Percentiles rank a stretch among this genome's conserved stretches.
Evolutionary conservation across 2,329 filamentous ascomycete genomes (phyloP).

Genomic region (Juglanconis juglandina): DNA sequence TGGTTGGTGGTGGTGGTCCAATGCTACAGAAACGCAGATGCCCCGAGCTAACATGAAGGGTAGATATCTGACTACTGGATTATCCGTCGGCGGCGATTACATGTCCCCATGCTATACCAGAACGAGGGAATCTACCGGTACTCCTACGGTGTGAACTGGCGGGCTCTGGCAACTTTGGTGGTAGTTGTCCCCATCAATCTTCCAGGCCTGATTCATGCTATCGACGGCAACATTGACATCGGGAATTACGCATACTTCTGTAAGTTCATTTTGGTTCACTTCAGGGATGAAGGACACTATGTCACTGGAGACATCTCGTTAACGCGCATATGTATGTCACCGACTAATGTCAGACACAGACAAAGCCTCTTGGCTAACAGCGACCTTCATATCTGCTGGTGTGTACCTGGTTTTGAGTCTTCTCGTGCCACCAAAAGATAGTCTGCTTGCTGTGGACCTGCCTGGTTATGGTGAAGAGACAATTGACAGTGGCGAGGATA

Average conservation of each 20-base stretch:
- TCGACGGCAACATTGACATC: conserved; percentile 2
- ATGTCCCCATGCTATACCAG: conserved; percentile 6
- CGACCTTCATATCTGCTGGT: conserved; percentile 1
- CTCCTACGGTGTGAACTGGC: conserved; percentile 4
- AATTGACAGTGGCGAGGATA: background rate
- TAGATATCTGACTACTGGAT: conserved; percentile 13
- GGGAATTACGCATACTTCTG: conserved; percentile 7
- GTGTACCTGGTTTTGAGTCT: conserved; percentile 2
- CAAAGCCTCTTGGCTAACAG: conserved; percentile 9
- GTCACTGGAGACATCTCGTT: background rate
- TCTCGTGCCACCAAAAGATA: background rate
- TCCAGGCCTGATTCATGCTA: conserved; percentile 9
- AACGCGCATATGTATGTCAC: background rate
- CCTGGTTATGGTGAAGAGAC: background rate
- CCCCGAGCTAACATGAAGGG: background rate
- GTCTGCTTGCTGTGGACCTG: background rate
- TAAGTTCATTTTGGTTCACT: background rate
- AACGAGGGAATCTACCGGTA: conserved; percentile 4
- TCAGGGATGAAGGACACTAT: background rate
- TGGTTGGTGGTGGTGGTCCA: background rate
- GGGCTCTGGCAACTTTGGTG: conserved; percentile 2
- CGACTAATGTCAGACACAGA: background rate
- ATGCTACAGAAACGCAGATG: background rate
- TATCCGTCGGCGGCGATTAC: background rate
- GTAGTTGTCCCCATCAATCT: conserved; percentile 7